phyloP scores from a whole-genome alignment of 2,329 filamentous ascomycete genomes.

The Talaromyces rugulosus region DNA sequence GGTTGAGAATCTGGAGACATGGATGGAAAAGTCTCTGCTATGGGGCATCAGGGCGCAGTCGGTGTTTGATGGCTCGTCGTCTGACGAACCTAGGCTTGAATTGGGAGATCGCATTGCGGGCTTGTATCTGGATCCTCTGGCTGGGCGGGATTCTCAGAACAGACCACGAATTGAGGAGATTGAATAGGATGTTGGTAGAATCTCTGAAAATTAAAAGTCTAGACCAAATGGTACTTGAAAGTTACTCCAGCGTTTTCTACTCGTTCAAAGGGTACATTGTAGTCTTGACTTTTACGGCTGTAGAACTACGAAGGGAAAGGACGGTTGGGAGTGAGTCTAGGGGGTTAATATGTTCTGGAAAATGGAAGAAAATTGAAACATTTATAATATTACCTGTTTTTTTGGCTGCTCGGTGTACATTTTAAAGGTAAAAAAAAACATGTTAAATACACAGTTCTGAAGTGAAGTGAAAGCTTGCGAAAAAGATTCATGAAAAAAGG shows the following conservation, averaged over 20 bases:
- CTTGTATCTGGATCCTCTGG: conserved; percentile 31
- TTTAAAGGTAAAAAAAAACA: not conserved
- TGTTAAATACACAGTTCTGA: not conserved
- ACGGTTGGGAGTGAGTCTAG: not conserved
- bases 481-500: not conserved
- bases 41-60: conserved; percentile 31
- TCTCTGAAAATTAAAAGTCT: not conserved
- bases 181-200: conserved; percentile 22
- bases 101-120: conserved; percentile 37
- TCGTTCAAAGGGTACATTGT: not conserved
- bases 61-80: not conserved
- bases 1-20: conserved; percentile 40
- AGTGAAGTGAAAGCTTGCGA: not conserved
- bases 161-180: conserved; percentile 40
- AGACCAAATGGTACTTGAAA: not conserved
- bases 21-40: conserved; percentile 39
- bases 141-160: conserved; percentile 16
- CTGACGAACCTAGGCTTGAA: conserved; percentile 21
- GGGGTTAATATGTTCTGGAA: no score
- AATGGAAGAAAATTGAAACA: not conserved
- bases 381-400: not conserved
- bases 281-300: no score
- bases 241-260: not conserved
- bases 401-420: not conserved
- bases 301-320: not conserved